Base-by-base conservation (phyloP, 352 stramenopile species). In the Globisporangium irregulare region DNA sequence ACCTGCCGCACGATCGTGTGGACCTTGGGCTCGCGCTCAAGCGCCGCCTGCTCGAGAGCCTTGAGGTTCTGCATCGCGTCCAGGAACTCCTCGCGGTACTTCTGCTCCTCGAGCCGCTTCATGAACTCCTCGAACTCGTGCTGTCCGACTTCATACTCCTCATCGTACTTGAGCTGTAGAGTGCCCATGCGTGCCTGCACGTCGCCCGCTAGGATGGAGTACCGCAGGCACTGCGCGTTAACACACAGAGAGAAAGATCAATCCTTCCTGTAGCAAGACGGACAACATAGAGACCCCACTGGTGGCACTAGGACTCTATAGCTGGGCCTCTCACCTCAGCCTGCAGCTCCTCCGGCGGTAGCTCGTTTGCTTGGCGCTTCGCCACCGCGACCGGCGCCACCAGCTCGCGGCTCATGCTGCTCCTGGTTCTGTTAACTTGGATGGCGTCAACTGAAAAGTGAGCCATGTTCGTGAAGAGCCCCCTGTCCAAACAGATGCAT, bases 161-260 rank as follows among this genome's bases (percentile, higher is more conserved):
- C 78, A 51, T 90, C 78, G 67, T 90, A 92, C 58, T 69, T 78
- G 20, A 76, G 73, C 64, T 92, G 84, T 24, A 92, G 72, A 15
- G 77, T 68, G 36, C 66, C 38, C 53, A 89, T 70, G 14, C 82
- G 83, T 32, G 72, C 67, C 14, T 70, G 70, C 14, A 74, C 36
- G 59, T 92, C 84, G n/a, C 73, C 79, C 2, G 61, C 48, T 2
- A 73, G 73, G 55, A 92, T 87, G 9, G 70, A 70, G 34, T 92
- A 91, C 24, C 78, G 75, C 43, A 65, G 51, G 58, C 84, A 89
- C 84, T 92, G 64, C 0, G 12, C 29, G 27, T 51, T 22, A 46
- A 20, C 20, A 43, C 3, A 53, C 9, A 55, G n/a, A 62, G 2
- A 48, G 14, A 48, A 10, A 48, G 38, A 48, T 18, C 14, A 48